These are phyloP conservation scores for Grosmannia serpens DNA, from an alignment of 2,329 filamentous ascomycete genomes.

Conservation along the genomic window DNA sequence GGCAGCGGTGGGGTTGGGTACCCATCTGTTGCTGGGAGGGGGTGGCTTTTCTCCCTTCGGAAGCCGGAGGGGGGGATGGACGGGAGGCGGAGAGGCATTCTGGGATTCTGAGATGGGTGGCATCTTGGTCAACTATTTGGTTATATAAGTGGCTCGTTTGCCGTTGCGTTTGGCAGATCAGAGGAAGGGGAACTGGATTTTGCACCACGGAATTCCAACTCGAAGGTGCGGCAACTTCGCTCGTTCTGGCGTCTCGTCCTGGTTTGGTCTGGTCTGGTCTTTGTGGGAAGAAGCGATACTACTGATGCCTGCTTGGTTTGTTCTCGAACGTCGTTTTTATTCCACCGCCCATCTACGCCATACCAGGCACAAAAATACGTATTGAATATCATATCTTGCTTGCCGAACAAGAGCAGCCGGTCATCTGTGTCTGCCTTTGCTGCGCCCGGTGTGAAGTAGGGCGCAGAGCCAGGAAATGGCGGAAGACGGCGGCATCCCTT, in stretches of 20 bases:
- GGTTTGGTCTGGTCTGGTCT: neutral
- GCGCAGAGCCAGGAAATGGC: no score
- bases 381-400: no score
- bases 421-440: no score
- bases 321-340: neutral
- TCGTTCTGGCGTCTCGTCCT: neutral
- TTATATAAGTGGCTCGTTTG: neutral
- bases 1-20: neutral
- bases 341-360: neutral
- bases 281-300: neutral
- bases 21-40: neutral
- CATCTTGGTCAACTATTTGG: neutral
- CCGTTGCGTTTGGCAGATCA: neutral
- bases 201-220: neutral
- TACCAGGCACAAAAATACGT: neutral
- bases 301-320: neutral
- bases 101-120: neutral
- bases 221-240: neutral
- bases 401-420: no score
- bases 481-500: no score
- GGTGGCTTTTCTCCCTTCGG: neutral
- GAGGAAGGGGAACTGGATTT: neutral
- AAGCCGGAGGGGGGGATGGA: neutral
- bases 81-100: neutral
- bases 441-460: no score